phyloP scores from a whole-genome alignment of 768 basidiomycete genomes.

The Lentinula boryana region DNA sequence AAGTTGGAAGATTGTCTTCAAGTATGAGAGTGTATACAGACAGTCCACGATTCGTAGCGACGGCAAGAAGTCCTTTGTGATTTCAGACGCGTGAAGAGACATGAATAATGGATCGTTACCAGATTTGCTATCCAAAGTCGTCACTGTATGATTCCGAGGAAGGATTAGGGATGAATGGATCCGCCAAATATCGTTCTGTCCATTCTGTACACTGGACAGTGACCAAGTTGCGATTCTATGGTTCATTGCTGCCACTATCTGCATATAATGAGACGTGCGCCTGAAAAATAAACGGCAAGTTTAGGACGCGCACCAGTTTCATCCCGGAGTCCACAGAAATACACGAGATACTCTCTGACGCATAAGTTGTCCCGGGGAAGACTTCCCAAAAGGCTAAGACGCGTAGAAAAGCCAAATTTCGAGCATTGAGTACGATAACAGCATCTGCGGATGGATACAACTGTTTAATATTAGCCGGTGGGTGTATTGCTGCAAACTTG shows the following conservation, averaged over 20 bases:
- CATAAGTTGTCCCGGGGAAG: conserved; percentile 54
- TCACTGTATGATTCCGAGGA: conserved; percentile 46
- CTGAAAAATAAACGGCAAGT: background rate
- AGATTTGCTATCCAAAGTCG: conserved; percentile 66
- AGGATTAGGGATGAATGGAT: conserved; percentile 79
- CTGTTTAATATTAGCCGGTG: conserved; percentile 28
- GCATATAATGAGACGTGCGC: conserved; percentile 11
- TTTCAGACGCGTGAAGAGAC: conserved; percentile 17
- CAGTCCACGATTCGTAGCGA: conserved; percentile 54
- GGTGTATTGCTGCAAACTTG: background rate
- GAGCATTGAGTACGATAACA: conserved; percentile 69
- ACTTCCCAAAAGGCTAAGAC: conserved; percentile 78
- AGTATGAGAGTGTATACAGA: conserved; percentile 74
- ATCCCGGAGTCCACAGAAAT: conserved; percentile 71
- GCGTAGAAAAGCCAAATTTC: conserved; percentile 54
- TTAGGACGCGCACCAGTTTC: conserved; percentile 60
- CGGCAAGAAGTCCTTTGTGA: conserved; percentile 63
- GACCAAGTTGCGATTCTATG: conserved; percentile 72
- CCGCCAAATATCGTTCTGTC: conserved; percentile 55
- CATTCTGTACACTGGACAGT: conserved; percentile 51
- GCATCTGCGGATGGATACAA: conserved; percentile 69
- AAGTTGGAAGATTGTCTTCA: conserved; percentile 78
- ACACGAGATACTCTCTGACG: conserved; percentile 44
- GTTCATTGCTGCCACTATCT: conserved; percentile 73
- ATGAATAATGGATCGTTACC: conserved; percentile 34